phyloP scores from a whole-genome alignment of 768 basidiomycete genomes.

The Floccularia luteovirens region DNA sequence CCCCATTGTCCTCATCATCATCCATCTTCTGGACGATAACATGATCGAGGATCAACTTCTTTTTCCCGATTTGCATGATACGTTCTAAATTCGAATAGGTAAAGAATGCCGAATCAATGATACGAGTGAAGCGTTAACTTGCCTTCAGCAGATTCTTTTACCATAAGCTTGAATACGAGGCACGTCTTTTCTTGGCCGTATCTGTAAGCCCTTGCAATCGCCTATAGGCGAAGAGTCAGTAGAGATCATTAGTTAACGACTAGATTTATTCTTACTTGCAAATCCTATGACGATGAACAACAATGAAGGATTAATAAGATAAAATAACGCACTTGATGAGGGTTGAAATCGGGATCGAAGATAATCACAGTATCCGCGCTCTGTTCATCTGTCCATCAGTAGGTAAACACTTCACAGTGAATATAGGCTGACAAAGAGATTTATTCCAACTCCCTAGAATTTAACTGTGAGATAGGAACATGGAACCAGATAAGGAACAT shows the following conservation, averaged over 20 bases:
- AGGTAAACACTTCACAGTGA: background rate
- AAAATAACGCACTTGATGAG: conserved; percentile 66
- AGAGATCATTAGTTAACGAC: background rate
- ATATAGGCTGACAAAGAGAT: conserved; percentile 43
- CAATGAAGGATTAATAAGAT: background rate
- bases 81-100: conserved; percentile 48
- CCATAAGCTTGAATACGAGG: conserved; percentile 93
- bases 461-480: conserved; percentile 1
- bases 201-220: conserved; percentile 90
- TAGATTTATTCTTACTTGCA: conserved; percentile 56
- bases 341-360: conserved; percentile 96
- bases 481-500: conserved; percentile 10
- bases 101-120: background rate
- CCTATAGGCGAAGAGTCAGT: conserved; percentile 35
- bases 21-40: conserved; percentile 96
- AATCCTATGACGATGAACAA: conserved; percentile 40
- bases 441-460: conserved; percentile 79
- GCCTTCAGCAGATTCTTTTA: conserved; percentile 92
- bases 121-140: conserved; percentile 8
- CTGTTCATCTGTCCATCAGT: conserved; percentile 26
- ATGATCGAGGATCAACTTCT: conserved; percentile 91
- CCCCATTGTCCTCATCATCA: conserved; percentile 62
- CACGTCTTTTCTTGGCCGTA: conserved; percentile 95
- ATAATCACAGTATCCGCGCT: conserved; percentile 92
- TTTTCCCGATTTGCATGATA: conserved; percentile 90